phyloP scores from a whole-genome alignment of 768 basidiomycete species.

The Amanita exitialis region DNA sequence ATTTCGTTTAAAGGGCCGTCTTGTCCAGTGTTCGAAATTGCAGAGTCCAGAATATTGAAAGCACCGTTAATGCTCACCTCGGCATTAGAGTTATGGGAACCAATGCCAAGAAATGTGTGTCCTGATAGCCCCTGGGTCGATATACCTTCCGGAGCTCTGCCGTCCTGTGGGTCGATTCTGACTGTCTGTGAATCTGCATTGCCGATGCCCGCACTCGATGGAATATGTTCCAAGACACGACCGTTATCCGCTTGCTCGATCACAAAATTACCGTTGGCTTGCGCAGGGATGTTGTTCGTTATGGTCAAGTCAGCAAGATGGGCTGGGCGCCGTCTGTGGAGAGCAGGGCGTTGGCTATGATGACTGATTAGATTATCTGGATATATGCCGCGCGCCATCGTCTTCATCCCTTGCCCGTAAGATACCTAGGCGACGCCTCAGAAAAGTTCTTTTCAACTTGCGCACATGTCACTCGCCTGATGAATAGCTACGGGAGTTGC shows the following conservation, averaged over 20 bases:
- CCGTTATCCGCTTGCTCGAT: no score
- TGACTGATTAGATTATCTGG: not conserved
- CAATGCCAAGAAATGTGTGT: not conserved
- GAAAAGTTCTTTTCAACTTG: not conserved
- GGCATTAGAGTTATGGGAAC: not conserved
- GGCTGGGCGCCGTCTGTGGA: no score
- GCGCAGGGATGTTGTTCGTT: not conserved
- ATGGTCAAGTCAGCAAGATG: not conserved
- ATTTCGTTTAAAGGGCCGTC: not conserved
- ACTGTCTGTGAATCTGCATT: no score
- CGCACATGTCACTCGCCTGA: not conserved
- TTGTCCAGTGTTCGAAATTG: not conserved
- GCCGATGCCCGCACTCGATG: no score
- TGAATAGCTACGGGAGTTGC: slow-evolving; percentile 1
- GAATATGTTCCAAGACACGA: no score
- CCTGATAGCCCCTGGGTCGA: not conserved
- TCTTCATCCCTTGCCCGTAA: not conserved
- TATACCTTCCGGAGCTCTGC: no score
- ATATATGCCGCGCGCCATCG: not conserved
- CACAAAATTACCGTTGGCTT: not conserved
- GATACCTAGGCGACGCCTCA: not conserved
- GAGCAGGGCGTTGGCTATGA: not conserved
- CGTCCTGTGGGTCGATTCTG: no score
- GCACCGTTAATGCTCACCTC: not conserved
- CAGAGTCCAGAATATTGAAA: not conserved